phyloP scores from a whole-genome alignment of 1,139 yeast species.

The Saccharomyces hybrid region DNA sequence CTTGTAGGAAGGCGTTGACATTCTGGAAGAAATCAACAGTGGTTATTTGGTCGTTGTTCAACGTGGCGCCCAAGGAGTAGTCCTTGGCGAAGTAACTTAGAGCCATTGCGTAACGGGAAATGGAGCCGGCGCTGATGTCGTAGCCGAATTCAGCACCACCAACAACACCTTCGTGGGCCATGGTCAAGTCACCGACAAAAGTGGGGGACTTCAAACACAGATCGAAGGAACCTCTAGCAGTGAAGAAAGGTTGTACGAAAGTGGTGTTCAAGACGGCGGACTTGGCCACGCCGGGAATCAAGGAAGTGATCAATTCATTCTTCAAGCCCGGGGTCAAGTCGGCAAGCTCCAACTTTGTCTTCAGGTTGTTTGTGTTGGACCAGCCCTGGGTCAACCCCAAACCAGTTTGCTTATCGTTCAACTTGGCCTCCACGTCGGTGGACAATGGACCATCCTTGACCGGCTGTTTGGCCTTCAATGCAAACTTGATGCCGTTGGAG shows the following conservation, averaged over 20 bases:
- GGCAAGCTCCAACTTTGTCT: conserved; percentile 87
- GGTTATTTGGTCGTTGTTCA: conserved; percentile 83
- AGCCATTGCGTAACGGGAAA: conserved; percentile 90
- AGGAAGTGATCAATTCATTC: conserved; percentile 84
- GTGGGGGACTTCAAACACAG: conserved; percentile 82
- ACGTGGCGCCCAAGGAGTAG: conserved; percentile 80
- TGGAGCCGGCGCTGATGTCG: conserved; percentile 87
- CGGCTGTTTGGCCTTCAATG: conserved; percentile 87
- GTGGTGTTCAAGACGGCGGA: conserved; percentile 85
- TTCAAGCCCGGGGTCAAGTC: conserved; percentile 94
- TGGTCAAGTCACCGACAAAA: conserved; percentile 89
- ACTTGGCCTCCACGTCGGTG: conserved; percentile 88
- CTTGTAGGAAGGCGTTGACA: conserved; percentile 84
- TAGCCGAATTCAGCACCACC: conserved; percentile 97
- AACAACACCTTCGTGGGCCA: conserved; percentile 92
- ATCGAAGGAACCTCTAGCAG: conserved; percentile 93
- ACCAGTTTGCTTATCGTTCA: conserved; percentile 88
- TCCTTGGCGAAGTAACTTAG: conserved; percentile 86
- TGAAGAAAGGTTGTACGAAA: conserved; percentile 88
- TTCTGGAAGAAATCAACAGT: conserved; percentile 96
- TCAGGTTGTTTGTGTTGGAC: conserved; percentile 88
- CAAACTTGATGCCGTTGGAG: conserved; percentile 93
- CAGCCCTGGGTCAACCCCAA: conserved; percentile 94
- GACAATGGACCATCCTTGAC: conserved; percentile 71
- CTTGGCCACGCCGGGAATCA: conserved; percentile 82